phyloP scores from a whole-genome alignment of 768 basidiomycete species.

The Boletus sp. region DNA sequence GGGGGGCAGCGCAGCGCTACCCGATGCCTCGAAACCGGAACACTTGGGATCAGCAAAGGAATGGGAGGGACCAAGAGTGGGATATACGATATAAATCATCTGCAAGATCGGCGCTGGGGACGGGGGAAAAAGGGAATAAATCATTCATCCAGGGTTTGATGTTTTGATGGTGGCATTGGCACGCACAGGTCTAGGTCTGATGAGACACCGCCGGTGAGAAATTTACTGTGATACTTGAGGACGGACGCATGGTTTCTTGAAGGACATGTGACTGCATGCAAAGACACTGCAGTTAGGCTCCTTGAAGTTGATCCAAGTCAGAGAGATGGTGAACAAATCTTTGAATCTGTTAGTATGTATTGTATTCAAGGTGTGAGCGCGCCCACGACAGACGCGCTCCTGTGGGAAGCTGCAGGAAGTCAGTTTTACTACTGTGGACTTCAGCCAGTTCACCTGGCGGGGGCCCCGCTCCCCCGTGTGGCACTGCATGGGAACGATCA shows the following conservation, averaged over 20 bases:
- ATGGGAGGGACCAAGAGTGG: slow-evolving; percentile 2
- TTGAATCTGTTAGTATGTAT: neutral
- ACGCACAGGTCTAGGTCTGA: slow-evolving; percentile 5
- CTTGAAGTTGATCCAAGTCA: neutral
- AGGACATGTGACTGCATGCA: neutral
- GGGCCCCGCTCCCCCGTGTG: no score
- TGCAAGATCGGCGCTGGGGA: neutral
- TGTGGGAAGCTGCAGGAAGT: neutral
- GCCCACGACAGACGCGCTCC: no score
- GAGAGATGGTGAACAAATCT: neutral
- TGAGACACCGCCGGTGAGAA: neutral
- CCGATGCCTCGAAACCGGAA: neutral
- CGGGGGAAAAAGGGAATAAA: neutral
- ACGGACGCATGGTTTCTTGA: neutral
- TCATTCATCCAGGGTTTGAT: neutral
- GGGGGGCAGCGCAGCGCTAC: neutral
- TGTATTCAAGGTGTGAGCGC: neutral
- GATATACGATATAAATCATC: neutral
- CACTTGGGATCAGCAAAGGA: slow-evolving; percentile 1
- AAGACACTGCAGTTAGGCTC: neutral
- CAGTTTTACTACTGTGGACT: neutral
- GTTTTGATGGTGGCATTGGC: slow-evolving; percentile 1
- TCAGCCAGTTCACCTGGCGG: no score
- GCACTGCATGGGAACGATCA: no score
- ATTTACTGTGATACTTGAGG: neutral